A percentile compares a stretch with the other conserved stretches of the same genome.
Conservation (phyloP, 805 yeast species). For the Saccharomyces kudriavzevii region DNA sequence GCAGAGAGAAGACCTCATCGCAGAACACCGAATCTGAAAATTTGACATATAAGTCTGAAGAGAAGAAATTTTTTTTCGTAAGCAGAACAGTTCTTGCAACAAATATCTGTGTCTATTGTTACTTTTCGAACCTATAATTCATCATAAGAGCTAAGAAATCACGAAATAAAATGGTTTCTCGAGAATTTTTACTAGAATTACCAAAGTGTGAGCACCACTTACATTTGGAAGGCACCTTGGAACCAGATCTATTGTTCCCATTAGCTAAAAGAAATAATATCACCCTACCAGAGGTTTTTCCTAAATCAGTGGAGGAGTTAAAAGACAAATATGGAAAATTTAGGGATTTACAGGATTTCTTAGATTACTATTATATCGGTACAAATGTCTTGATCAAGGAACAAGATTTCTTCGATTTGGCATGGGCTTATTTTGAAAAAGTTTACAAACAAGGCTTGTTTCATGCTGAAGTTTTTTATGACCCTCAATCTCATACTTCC, state of each 20-base stretch:
- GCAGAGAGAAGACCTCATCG: not conserved
- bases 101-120: not conserved
- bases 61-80: not conserved
- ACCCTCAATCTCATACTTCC: conserved; percentile 76
- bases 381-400: conserved; percentile 65
- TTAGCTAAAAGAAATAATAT: conserved; percentile 60
- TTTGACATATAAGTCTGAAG: not conserved
- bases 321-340: conserved; percentile 53
- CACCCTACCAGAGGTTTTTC: conserved; percentile 53
- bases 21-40: not conserved
- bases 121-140: not conserved
- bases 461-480: conserved; percentile 75
- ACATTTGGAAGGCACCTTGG: conserved; percentile 76
- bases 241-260: conserved; percentile 64
- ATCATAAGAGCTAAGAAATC: not conserved
- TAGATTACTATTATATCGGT: conserved; percentile 73
- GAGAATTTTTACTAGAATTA: conserved; percentile 50
- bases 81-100: no score
- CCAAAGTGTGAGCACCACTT: conserved; percentile 87
- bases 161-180: conserved; percentile 9
- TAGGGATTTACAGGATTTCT: conserved; percentile 65
- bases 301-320: conserved; percentile 49
- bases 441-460: conserved; percentile 51
- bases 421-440: conserved; percentile 61
- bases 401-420: conserved; percentile 67